Percentiles rank a stretch among this genome's conserved stretches.
Conservation (phyloP, 257 asterid genomes). For the Parsonsia alboflavescens region DNA sequence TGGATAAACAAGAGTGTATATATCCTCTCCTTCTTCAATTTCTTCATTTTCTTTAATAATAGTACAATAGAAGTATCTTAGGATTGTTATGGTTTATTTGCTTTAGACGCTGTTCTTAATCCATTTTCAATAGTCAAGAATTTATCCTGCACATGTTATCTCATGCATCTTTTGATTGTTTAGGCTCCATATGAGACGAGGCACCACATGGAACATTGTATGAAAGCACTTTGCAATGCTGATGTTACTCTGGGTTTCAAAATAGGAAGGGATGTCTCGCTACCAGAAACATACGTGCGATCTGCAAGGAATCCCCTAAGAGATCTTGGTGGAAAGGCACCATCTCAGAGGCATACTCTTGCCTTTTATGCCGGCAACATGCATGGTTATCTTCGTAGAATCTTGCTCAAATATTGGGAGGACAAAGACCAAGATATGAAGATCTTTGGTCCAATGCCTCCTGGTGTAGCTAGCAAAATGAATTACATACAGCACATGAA, state of each 20-base stretch:
- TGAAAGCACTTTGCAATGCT: conserved; percentile 88
- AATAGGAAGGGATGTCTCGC: conserved; percentile 73
- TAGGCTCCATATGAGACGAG: conserved; percentile 89
- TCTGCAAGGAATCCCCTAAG: conserved; percentile 66
- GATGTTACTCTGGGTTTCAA: conserved; percentile 76
- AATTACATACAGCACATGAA: conserved; percentile 77
- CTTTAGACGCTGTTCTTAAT: neutral
- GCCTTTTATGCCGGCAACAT: conserved; percentile 78
- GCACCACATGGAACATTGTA: conserved; percentile 82
- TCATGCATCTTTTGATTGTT: conserved; percentile 2
- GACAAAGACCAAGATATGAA: conserved; percentile 65
- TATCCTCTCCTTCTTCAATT: neutral
- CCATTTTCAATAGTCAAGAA: neutral
- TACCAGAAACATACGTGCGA: conserved; percentile 76
- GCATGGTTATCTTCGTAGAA: conserved; percentile 82
- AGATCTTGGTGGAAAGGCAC: conserved; percentile 80
- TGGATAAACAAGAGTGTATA: neutral
- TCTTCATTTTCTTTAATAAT: neutral
- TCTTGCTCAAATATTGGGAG: conserved; percentile 65
- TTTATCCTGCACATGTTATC: neutral
- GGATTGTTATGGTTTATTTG: neutral
- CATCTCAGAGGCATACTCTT: conserved; percentile 57
- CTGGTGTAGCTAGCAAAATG: conserved; percentile 81
- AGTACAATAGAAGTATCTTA: neutral
- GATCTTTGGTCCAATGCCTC: conserved; percentile 76